These are phyloP conservation scores for Euphrasia confusa DNA, from an alignment of 257 asterid genomes.

Conservation along the genomic window DNA sequence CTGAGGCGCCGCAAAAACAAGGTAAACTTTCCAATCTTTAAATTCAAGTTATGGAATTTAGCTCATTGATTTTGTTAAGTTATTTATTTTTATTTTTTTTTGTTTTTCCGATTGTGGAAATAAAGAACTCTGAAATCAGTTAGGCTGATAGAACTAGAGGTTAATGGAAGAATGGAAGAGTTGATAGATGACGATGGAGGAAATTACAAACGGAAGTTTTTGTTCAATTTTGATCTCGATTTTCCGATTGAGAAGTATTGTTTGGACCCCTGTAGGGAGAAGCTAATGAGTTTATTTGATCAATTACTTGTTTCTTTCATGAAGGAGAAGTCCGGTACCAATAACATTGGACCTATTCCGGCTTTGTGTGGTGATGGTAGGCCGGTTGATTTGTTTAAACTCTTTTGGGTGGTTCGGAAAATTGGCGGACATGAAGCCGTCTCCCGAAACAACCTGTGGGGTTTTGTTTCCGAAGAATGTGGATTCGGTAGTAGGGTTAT, in stretches of 20 bases:
- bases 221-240: constrained; percentile 30
- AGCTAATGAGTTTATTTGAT: constrained; percentile 54
- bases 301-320: constrained; percentile 40
- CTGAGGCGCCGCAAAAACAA: constrained; percentile 25
- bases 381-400: constrained; percentile 57
- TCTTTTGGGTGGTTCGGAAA: constrained; percentile 58
- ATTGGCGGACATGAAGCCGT: constrained; percentile 47
- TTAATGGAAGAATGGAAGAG: constrained; percentile 49
- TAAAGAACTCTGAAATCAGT: too few relatives aligned
- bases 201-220: constrained; percentile 24
- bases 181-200: constrained; percentile 30
- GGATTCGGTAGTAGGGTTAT: constrained; percentile 32
- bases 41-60: background rate
- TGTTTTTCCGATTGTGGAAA: background rate
- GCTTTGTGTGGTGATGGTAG: constrained; percentile 43
- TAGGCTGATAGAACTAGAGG: constrained; percentile 14
- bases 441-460: constrained; percentile 48
- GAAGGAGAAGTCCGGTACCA: constrained; percentile 33
- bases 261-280: constrained; percentile 46
- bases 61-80: constrained; percentile 3
- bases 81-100: background rate
- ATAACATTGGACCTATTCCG: constrained; percentile 45
- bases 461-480: constrained; percentile 51
- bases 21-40: constrained; percentile 24
- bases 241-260: constrained; percentile 32